Evolutionary conservation across 306 rosid genomes (phyloP).

Genomic region (Fagus crenata): DNA sequence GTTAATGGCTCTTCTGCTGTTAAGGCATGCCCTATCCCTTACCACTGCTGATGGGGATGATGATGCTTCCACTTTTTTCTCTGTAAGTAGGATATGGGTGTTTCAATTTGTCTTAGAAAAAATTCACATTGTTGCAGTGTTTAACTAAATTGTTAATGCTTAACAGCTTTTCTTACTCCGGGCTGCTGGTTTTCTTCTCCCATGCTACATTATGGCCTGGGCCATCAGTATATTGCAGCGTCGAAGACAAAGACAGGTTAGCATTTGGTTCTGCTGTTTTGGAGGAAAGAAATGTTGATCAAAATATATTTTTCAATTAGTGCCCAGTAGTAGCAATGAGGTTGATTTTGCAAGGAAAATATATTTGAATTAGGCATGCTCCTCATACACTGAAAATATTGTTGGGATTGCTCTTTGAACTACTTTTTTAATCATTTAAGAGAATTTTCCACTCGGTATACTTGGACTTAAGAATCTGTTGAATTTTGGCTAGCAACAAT

Average conservation of each 20-base stretch:
- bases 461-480: constrained; percentile 3
- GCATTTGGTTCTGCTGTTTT: constrained; percentile 28
- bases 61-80: constrained; percentile 49
- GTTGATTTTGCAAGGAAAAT: neutral
- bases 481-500: neutral
- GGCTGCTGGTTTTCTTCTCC: constrained; percentile 61
- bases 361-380: constrained; percentile 15
- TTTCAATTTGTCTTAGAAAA: neutral
- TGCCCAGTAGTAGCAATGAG: neutral
- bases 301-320: neutral
- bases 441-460: constrained; percentile 15
- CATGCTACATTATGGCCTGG: constrained; percentile 62
- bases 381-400: neutral
- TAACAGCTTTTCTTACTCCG: constrained; percentile 59
- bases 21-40: constrained; percentile 51
- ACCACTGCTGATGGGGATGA: constrained; percentile 49
- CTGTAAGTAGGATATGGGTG: constrained; percentile 41
- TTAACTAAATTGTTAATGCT: constrained; percentile 22
- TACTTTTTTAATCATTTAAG: constrained; percentile 11
- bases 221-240: constrained; percentile 58
- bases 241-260: constrained; percentile 64
- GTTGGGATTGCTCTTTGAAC: neutral
- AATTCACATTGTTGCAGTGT: constrained; percentile 7
- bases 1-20: constrained; percentile 61
- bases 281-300: neutral